Conservation (phyloP, 1,284 basidiomycete species). For the Ceratobasidium sp. region DNA sequence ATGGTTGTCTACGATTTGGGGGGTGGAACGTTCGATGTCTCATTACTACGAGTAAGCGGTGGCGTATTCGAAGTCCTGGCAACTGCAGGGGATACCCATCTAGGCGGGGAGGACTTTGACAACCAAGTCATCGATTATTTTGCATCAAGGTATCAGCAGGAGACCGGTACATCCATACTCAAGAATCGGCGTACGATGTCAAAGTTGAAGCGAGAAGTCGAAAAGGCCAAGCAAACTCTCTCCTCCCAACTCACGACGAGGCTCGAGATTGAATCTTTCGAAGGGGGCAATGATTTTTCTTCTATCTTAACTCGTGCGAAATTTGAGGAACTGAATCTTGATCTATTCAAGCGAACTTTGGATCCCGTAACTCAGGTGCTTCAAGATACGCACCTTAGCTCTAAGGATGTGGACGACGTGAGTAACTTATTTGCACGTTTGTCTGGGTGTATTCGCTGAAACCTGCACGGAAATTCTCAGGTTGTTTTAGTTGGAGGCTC, state of each 20-base stretch:
- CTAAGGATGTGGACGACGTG: constrained; percentile 71
- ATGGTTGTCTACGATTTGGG: constrained; percentile 69
- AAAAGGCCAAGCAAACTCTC: constrained; percentile 66
- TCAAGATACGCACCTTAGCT: constrained; percentile 71
- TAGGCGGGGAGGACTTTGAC: constrained; percentile 62
- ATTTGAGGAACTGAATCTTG: constrained; percentile 56
- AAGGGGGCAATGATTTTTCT: constrained; percentile 69
- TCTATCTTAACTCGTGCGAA: constrained; percentile 53
- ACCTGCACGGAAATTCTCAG: constrained; percentile 60
- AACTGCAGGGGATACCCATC: constrained; percentile 55
- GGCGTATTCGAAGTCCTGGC: constrained; percentile 54
- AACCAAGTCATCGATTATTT: constrained; percentile 62
- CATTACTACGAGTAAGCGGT: constrained; percentile 68
- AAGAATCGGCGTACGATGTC: constrained; percentile 65
- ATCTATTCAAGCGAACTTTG: constrained; percentile 73
- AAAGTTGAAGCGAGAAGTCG: constrained; percentile 68
- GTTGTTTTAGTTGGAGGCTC: constrained; percentile 72
- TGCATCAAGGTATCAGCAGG: constrained; percentile 65
- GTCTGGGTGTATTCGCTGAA: constrained; percentile 54
- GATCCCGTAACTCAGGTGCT: constrained; percentile 74
- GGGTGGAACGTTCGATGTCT: constrained; percentile 73
- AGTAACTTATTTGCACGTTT: constrained; percentile 62
- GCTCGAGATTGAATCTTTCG: constrained; percentile 72
- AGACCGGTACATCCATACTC: constrained; percentile 65
- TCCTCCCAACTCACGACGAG: constrained; percentile 68